Evolutionary conservation across 2,329 filamentous ascomycete genomes (phyloP).

Genomic region (Alternaria sp.): DNA sequence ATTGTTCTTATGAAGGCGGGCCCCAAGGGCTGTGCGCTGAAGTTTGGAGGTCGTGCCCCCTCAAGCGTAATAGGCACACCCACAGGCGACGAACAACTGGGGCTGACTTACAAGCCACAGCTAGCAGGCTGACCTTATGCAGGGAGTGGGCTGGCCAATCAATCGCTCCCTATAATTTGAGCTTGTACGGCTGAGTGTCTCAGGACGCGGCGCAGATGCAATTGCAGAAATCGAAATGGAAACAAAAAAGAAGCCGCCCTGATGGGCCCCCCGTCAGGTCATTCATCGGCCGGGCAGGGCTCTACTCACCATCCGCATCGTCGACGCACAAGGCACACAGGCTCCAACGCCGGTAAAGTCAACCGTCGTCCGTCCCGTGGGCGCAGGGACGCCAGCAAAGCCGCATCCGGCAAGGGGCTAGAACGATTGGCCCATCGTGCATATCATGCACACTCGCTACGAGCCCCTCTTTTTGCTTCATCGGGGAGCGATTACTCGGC

Average conservation of each 20-base stretch:
- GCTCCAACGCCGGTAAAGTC: conserved; percentile 17
- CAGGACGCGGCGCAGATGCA: neutral
- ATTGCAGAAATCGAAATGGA: neutral
- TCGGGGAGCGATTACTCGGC: conserved; percentile 16
- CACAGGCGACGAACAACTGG: conserved; percentile 4
- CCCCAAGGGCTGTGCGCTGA: conserved; percentile 28
- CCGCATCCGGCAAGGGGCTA: conserved; percentile 14
- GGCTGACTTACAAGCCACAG: conserved; percentile 41
- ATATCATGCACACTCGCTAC: conserved; percentile 19
- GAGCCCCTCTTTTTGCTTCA: conserved; percentile 14
- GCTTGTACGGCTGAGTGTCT: conserved; percentile 1
- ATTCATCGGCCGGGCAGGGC: conserved; percentile 3
- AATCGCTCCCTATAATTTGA: conserved; percentile 6
- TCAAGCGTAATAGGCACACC: conserved; percentile 18
- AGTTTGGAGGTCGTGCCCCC: conserved; percentile 25
- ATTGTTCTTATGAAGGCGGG: conserved; percentile 20
- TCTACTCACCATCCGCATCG: conserved; percentile 19
- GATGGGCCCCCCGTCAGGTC: conserved; percentile 6
- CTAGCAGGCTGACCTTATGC: conserved; percentile 22
- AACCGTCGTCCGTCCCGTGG: conserved; percentile 21
- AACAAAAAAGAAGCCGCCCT: neutral
- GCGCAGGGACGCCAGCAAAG: conserved; percentile 17
- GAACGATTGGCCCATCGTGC: conserved; percentile 20
- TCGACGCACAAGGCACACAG: conserved; percentile 25
- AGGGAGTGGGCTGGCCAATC: conserved; percentile 17